Conservation (phyloP, 2,329 filamentous ascomycete genomes). For the Verticillium isaacii region DNA sequence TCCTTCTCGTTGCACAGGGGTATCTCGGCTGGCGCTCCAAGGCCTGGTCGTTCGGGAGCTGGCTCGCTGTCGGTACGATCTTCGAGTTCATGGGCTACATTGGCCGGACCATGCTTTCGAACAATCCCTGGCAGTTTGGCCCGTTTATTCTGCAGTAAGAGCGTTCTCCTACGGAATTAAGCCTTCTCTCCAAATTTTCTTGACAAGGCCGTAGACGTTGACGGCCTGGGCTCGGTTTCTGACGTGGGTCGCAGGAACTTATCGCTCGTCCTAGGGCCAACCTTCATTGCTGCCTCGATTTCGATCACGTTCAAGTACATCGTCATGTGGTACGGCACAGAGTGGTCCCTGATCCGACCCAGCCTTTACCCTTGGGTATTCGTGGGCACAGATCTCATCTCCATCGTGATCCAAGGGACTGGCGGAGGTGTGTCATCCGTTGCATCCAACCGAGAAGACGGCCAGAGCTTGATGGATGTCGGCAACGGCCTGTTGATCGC, state of each 20-base stretch:
- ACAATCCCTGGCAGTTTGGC: constrained; percentile 34
- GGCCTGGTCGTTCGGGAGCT: constrained; percentile 2
- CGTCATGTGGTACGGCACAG: constrained; percentile 34
- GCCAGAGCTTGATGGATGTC: constrained; percentile 6
- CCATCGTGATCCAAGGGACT: constrained; percentile 20
- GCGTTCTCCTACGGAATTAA: neutral
- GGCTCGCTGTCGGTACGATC: constrained; percentile 1
- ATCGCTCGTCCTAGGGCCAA: constrained; percentile 35
- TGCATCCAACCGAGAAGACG: neutral
- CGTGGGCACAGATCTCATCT: constrained; percentile 41
- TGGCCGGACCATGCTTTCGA: constrained; percentile 1
- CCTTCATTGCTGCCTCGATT: constrained; percentile 38
- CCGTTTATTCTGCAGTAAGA: constrained; percentile 31
- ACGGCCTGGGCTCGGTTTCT: neutral
- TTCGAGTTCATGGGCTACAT: constrained; percentile 1
- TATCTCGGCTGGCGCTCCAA: neutral
- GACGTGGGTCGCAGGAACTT: constrained; percentile 18
- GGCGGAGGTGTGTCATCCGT: constrained; percentile 12
- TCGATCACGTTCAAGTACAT: constrained; percentile 42
- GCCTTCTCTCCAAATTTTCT: too few relatives aligned
- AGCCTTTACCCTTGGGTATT: constrained; percentile 44
- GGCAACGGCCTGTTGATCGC: constrained; percentile 15
- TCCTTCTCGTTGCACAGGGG: neutral
- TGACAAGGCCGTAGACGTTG: too few relatives aligned
- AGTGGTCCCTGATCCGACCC: constrained; percentile 33